Evolutionary conservation across 2,329 filamentous ascomycete species (phyloP), one percentile per base, ranked within the genome.

Genomic region (Magnaporthales sp.): DNA sequence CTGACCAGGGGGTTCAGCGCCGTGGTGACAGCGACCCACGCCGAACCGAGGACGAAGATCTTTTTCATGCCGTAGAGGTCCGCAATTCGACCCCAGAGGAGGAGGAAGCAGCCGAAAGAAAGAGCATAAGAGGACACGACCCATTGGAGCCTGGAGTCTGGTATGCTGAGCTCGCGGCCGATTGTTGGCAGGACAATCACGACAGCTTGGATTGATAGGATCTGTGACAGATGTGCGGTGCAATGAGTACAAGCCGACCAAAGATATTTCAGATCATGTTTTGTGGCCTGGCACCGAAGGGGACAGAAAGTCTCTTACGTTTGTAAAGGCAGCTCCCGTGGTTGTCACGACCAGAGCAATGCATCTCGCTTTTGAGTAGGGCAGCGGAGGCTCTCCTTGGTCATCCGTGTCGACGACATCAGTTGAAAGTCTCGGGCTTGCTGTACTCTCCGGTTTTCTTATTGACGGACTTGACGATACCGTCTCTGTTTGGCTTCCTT

Each of bases 51-150:
- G 30, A 90, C 80, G 74, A 90, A 91, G 69, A 90, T 87, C 61
- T 82, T 77, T 9, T 87, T 82, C 73, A 89, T 88, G 66, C 88
- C 87, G 69, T 87, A 89, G 61, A 90, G 81, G 73, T 91, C 88
- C 66, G 85, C 88, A 26, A 90, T 81, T 24, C 88, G 81, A 29
- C 88, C 88, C 87, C 87, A 90, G 15, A 90, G 79, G 19, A 91
- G 77, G 29, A 90, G 76, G 72, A 90, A 89, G 74, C 87, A 90
- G 62, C 87, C 88, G 70, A 90, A 90, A 0, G 86, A 80, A 19
- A 91, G 80, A 4, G 84, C 81, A 72, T 90, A 90, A 0, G 87
- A 84, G 0, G 87, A 90, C 0, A 90, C 79, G 68, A 90, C 81
- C 87, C 88, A 90, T 76, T 89, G 87, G 67, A 85, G 80, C 19